Evolutionary conservation across 176 grass and related monocot species (phyloP), one percentile per base, ranked within the genome.

Genomic region (Oryza glaberrima): DNA sequence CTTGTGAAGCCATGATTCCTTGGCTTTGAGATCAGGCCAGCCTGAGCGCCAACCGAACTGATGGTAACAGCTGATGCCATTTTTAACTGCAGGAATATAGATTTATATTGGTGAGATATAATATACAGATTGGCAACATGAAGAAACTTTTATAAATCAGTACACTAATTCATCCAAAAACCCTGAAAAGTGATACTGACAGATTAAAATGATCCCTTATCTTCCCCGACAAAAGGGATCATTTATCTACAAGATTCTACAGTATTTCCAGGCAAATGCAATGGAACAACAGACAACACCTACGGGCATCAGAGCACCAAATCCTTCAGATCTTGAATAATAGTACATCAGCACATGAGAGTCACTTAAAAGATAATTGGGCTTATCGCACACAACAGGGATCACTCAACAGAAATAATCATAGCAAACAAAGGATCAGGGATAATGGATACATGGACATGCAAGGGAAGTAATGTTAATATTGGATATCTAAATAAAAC

Each of bases 41-140:
- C 69, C 38, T 94, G 90, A 66, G 87, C 43, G 32, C 81, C 49
- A 1, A 83, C 65, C 15, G 81, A 85, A 70, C 28, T 79, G 69
- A 92, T 83, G 51, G 82, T 44, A 78, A 86, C 22, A 63, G 73
- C 13, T 25, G 90, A 66, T 20, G 76, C 81, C 89, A 90, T 91
- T 41, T 45, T 85, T 28, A 5, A 70, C 82, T 87, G 81, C 25
- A 76, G 65, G 3, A 84, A 65, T 40, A 76, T 26, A 90, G 28
- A 75, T 76, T 44, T 52, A 8, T 34, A 81, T 56, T 13, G 3
- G 51, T 16, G 3, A 5, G 20, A 20, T 7, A 68, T 17, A 40
- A 54, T 23, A 80, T 9, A 74, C 5, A 54, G 0, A 5, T 7
- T 0, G 1, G 8, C 7, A 54, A 32, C n/a, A 54, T 52, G 43